Conservation (phyloP, 2,329 filamentous ascomycete genomes). For the Nannizziopsis barbatae region DNA sequence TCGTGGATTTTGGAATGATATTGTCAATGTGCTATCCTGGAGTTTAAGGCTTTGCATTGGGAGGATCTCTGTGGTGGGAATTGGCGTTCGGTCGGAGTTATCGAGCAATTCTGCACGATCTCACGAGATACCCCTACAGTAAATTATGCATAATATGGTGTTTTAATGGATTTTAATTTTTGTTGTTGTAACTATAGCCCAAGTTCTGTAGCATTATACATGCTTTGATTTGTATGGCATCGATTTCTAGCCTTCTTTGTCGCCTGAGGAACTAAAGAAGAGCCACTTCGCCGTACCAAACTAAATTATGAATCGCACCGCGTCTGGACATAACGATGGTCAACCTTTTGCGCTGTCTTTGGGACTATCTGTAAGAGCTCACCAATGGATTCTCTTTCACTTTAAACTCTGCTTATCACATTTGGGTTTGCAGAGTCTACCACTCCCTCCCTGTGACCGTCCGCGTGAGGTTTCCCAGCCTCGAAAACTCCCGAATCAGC, state of each 20-base stretch:
- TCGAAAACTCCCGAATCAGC: no score
- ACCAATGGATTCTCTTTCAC: no score
- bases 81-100: conserved; percentile 2
- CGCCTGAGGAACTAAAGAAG: conserved; percentile 4
- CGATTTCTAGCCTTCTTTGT: not conserved
- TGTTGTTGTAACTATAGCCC: no score
- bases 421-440: no score
- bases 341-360: no score
- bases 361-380: no score
- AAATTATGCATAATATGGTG: not conserved
- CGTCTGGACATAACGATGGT: no score
- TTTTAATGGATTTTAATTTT: not conserved
- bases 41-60: not conserved
- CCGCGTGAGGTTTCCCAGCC: no score
- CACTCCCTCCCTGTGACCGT: no score
- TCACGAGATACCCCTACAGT: conserved; percentile 5
- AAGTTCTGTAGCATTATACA: no score
- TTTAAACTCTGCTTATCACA: no score
- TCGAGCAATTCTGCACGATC: not conserved
- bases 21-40: not conserved
- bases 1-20: not conserved
- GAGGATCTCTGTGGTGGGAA: not conserved
- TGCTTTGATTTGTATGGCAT: not conserved
- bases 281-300: not conserved
- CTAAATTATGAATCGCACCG: no score